Base-by-base conservation (phyloP, 768 basidiomycete genomes). In the Dioszegia crocea region DNA sequence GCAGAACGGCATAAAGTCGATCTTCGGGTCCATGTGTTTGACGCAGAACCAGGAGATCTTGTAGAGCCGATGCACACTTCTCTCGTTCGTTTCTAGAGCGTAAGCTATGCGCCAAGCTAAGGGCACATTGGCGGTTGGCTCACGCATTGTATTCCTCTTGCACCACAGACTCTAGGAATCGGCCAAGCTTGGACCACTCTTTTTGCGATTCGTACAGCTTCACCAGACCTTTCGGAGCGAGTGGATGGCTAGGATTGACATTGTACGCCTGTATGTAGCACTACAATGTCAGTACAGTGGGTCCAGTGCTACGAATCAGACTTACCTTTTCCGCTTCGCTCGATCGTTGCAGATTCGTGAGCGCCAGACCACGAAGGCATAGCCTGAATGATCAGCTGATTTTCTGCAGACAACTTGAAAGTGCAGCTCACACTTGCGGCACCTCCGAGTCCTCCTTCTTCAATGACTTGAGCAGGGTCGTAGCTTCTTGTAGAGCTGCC, bases 321-420 rank as follows among this genome's bases (percentile, higher is more conserved):
- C 80, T 82, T 83, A 94, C 92, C 84, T 87, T 84, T 80, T 97
- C 92, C 80, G 91, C 88, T 73, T 85, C 79, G 38, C 85, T 83
- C 21, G 80, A 75, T 54, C 88, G 82, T 26, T 84, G 84, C 1
- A 93, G 79, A 71, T 94, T 89, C 11, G 90, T 80, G 23, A 83
- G 80, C 0, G 96, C 85, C 11, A 96, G 78, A 2, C 86, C 92
- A 26, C 89, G 82, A 72, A 92, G 96, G 23, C 96, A 87, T 73
- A 88, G 83, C 4, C 93, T 97, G 73, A 1, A 30, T 2, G 19
- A 31, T 51, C 48, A 50, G 47, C 54, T 21, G 12, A 12, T n/a
- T 24, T 21, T 33, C 19, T 49, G 30, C 14, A 10, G 40, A 1
- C 36, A 1, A 24, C n/a, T 4, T 14, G 21, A 24, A 9, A 14